Evolutionary conservation across 441 rosid species (phyloP), one percentile per base, ranked within the genome.

Genomic region (Gossypium gossypioides): DNA sequence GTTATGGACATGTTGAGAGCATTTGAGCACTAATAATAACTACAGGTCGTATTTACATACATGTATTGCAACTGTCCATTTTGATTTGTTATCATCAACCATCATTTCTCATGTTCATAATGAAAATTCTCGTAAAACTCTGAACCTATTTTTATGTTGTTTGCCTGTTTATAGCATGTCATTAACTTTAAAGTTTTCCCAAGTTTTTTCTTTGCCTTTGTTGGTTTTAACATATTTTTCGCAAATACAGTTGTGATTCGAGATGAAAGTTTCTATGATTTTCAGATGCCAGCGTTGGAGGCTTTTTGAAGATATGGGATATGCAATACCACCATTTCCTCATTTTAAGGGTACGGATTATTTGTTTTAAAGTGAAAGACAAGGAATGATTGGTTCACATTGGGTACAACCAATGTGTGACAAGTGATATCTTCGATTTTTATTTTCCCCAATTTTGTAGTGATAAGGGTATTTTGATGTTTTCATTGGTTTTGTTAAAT

Each of bases 231-330:
- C 37, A 32, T 1, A 32, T 32, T 32, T 32, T 32, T 32, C 1
- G 37, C 37, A 4, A 32, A 5, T 5, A 32, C 37, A 32, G 7
- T 32, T 5, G 37, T 32, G 37, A 32, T 32, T 32, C 1, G 37
- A 32, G 37, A 32, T 1, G 37, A 32, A 32, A 32, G 37, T 32
- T 32, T 32, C 37, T 5, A 32, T 5, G 37, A 32, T 5, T 32
- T 32, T 32, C 37, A 32, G 7, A 32, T 1, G 32, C 32, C 32
- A 32, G 37, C 6, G 37, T 32, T 16, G 34, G 25, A 74, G 70
- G 7, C 76, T 50, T 40, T 56, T 50, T 69, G 63, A 68, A n/a
- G 32, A 5, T 51, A 34, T 24, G 55, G 12, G 37, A 24, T 75
- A 34, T 25, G 66, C 21, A 62, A 72, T 48, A 42, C 19, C 1